A percentile compares a stretch with the other conserved stretches of the same genome.
These are phyloP conservation scores for Coccomyxa sp. DNA, from an alignment of 139 green algal species.

Conservation along the genomic window DNA sequence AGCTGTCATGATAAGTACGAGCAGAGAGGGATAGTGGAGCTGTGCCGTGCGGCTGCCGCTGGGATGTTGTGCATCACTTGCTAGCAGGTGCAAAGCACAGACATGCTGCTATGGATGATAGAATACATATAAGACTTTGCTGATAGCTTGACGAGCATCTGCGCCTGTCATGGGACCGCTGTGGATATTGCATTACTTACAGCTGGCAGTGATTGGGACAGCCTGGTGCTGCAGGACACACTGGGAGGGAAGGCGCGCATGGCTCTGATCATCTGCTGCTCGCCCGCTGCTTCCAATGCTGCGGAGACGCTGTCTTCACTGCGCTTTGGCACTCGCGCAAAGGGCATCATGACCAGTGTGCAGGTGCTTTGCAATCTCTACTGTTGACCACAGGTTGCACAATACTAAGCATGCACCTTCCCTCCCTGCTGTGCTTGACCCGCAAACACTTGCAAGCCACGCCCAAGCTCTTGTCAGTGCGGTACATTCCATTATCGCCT, in stretches of 20 bases:
- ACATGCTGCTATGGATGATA: neutral
- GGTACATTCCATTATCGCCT: too few species aligned
- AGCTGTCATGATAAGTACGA: neutral
- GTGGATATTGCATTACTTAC: neutral
- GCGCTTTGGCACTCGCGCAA: conserved; percentile 55
- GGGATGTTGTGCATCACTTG: too few species aligned
- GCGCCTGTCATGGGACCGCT: neutral
- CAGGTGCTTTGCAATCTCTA: too few species aligned
- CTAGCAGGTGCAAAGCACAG: too few species aligned
- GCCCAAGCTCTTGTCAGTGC: too few species aligned
- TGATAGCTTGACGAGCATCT: neutral
- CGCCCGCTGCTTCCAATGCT: conserved; percentile 49
- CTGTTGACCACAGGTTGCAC: too few species aligned
- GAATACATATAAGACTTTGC: neutral
- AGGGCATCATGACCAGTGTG: conserved; percentile 51
- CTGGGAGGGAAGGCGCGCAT: conserved; percentile 68
- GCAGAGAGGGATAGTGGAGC: neutral
- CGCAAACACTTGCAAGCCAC: too few species aligned
- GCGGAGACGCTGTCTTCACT: conserved; percentile 74
- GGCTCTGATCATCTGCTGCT: conserved; percentile 80
- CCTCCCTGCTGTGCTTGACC: too few species aligned
- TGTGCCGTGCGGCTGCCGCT: neutral
- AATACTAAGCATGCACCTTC: too few species aligned
- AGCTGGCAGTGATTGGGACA: neutral
- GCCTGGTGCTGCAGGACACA: conserved; percentile 41